Conservation (phyloP, 2,329 filamentous ascomycete genomes). For the Ophiocordyceps camponoti-floridani region DNA sequence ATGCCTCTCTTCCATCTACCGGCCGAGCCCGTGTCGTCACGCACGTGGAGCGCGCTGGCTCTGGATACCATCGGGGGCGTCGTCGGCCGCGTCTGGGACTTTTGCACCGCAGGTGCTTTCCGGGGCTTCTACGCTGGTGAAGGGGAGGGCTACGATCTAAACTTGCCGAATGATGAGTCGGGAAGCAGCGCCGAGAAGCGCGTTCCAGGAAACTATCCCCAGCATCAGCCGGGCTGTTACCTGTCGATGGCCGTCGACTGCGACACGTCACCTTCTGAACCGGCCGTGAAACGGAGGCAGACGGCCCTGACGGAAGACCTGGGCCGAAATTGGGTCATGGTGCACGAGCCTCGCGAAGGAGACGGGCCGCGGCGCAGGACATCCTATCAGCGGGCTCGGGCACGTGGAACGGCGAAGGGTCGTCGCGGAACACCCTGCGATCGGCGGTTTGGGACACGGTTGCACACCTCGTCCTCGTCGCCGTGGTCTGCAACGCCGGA, state of each 20-base stretch:
- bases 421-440: not conserved
- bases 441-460: not conserved
- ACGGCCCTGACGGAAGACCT: conserved; percentile 37
- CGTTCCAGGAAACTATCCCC: conserved; percentile 14
- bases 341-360: conserved; percentile 22
- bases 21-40: conserved; percentile 10
- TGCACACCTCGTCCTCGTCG: not conserved
- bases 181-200: conserved; percentile 5
- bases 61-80: conserved; percentile 46
- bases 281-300: conserved; percentile 35
- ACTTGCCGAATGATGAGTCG: not conserved
- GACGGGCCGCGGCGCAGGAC: not conserved
- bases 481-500: not conserved
- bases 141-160: conserved; percentile 50
- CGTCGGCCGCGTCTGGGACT: conserved; percentile 67
- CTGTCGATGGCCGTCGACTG: not conserved
- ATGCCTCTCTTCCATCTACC: conserved; percentile 15
- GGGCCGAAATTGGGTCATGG: conserved; percentile 54
- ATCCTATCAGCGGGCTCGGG: not conserved
- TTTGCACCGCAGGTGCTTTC: conserved; percentile 60
- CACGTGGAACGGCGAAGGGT: not conserved
- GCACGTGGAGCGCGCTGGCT: conserved; percentile 39
- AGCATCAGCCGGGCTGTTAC: conserved; percentile 7
- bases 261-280: conserved; percentile 19
- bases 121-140: conserved; percentile 76